Evolutionary conservation across 176 grass and related monocot species (phyloP).

Genomic region (Ensete ventricosum): DNA sequence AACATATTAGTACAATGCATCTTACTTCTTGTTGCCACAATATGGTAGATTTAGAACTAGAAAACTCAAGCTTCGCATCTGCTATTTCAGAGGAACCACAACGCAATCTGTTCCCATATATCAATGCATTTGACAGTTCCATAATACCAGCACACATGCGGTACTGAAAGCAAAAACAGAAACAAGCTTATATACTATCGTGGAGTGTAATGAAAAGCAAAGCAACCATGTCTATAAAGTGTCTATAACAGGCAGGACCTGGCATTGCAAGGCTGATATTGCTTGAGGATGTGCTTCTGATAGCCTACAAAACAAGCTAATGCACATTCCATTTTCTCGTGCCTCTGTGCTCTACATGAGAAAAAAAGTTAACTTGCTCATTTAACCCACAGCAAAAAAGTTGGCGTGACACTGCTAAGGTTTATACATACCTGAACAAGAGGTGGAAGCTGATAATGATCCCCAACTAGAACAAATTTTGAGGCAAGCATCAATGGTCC

Average conservation of each 20-base stretch:
- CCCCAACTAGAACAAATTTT: slow-evolving; percentile 92
- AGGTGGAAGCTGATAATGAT: slow-evolving; percentile 95
- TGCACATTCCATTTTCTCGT: slow-evolving; percentile 77
- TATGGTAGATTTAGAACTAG: slow-evolving; percentile 30
- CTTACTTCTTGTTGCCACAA: slow-evolving; percentile 73
- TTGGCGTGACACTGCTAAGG: slow-evolving; percentile 6
- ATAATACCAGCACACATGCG: slow-evolving; percentile 96
- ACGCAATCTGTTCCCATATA: slow-evolving; percentile 74
- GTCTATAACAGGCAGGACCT: slow-evolving; percentile 30
- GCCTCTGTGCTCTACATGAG: slow-evolving; percentile 67
- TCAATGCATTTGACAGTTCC: slow-evolving; percentile 81
- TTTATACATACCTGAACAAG: slow-evolving; percentile 60
- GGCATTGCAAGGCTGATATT: slow-evolving; percentile 83
- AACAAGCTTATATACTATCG: neutral
- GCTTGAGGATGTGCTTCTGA: slow-evolving; percentile 93
- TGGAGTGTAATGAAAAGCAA: neutral
- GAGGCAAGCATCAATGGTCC: slow-evolving; percentile 92
- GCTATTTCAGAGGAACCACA: slow-evolving; percentile 80
- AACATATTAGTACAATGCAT: slow-evolving; percentile 2
- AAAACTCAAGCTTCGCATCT: slow-evolving; percentile 66
- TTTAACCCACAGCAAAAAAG: slow-evolving; percentile 7
- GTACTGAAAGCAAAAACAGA: slow-evolving; percentile 37
- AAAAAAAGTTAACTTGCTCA: slow-evolving; percentile 2
- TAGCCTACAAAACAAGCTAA: slow-evolving; percentile 96
- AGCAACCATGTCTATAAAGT: neutral